Evolutionary conservation across 129 eudicot species (phyloP).

Genomic region (Oenanthe sinensis): DNA sequence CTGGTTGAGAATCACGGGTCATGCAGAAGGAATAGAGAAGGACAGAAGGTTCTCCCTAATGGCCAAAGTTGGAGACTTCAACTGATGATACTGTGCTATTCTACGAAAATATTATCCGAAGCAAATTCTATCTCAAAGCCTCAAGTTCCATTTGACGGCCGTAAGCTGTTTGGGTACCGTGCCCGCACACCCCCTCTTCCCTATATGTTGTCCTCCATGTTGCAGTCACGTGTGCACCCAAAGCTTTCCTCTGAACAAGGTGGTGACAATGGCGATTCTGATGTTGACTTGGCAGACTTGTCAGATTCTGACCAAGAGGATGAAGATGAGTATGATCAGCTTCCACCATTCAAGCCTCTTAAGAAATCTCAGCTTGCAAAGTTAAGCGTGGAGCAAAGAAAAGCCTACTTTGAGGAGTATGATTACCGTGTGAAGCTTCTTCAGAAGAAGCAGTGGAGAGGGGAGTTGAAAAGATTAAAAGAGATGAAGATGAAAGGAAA

Average conservation of each 20-base stretch:
- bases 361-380: slow-evolving; percentile 61
- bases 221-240: slow-evolving; percentile 90
- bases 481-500: slow-evolving; percentile 59
- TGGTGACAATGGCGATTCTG: slow-evolving; percentile 57
- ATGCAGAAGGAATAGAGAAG: slow-evolving; percentile 5
- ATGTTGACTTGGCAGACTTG: slow-evolving; percentile 63
- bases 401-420: slow-evolving; percentile 88
- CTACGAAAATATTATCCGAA: neutral
- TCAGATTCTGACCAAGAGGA: slow-evolving; percentile 73
- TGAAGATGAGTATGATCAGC: slow-evolving; percentile 93
- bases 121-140: neutral
- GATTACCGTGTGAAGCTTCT: slow-evolving; percentile 93
- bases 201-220: slow-evolving; percentile 79
- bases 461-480: slow-evolving; percentile 73
- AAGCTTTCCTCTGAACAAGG: slow-evolving; percentile 85
- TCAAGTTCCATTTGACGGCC: neutral
- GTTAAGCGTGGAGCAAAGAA: slow-evolving; percentile 70
- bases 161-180: neutral
- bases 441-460: slow-evolving; percentile 90
- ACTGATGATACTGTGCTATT: neutral
- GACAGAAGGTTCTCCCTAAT: slow-evolving; percentile 6
- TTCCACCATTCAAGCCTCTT: slow-evolving; percentile 91
- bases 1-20: slow-evolving; percentile 2
- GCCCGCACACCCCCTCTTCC: slow-evolving; percentile 28
- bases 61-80: slow-evolving; percentile 6